A percentile compares a stretch with the other conserved stretches of the same genome.
Conservation (phyloP, 805 yeast species). For the Suhomyces canberraensis region DNA sequence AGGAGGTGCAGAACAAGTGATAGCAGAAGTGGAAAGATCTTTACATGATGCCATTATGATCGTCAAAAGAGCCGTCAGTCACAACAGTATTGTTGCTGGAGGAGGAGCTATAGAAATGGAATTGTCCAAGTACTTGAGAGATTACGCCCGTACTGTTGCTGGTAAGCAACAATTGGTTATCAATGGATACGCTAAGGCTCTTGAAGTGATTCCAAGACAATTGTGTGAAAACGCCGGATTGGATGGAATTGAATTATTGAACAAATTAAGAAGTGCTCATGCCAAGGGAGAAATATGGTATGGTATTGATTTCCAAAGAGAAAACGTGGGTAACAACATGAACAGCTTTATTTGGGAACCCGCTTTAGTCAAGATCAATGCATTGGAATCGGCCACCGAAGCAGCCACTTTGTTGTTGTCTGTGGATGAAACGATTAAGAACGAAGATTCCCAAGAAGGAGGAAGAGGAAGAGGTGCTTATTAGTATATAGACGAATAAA, state of each 20-base stretch:
- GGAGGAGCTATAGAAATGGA: slow-evolving; percentile 99
- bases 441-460: slow-evolving; percentile 52
- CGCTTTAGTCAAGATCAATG: slow-evolving; percentile 86
- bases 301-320: slow-evolving; percentile 89
- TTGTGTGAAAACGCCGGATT: slow-evolving; percentile 98
- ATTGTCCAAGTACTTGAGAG: slow-evolving; percentile 81
- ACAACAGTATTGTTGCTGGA: slow-evolving; percentile 89
- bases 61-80: slow-evolving; percentile 89
- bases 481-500: slow-evolving; percentile 7
- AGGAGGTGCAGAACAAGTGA: slow-evolving; percentile 98
- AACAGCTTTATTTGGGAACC: slow-evolving; percentile 96
- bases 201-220: slow-evolving; percentile 96
- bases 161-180: slow-evolving; percentile 95
- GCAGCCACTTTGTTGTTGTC: slow-evolving; percentile 90
- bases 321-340: slow-evolving; percentile 78
- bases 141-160: slow-evolving; percentile 79
- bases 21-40: slow-evolving; percentile 97
- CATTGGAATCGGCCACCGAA: slow-evolving; percentile 93
- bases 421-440: slow-evolving; percentile 92
- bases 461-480: slow-evolving; percentile 62
- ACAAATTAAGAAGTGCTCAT: slow-evolving; percentile 87
- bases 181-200: slow-evolving; percentile 88
- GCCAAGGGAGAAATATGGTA: slow-evolving; percentile 90
- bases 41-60: slow-evolving; percentile 98
- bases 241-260: slow-evolving; percentile 92